A percentile compares a stretch with the other conserved stretches of the same genome.
Evolutionary conservation across 768 basidiomycete genomes (phyloP).

Genomic region (Tylopilus sp.): DNA sequence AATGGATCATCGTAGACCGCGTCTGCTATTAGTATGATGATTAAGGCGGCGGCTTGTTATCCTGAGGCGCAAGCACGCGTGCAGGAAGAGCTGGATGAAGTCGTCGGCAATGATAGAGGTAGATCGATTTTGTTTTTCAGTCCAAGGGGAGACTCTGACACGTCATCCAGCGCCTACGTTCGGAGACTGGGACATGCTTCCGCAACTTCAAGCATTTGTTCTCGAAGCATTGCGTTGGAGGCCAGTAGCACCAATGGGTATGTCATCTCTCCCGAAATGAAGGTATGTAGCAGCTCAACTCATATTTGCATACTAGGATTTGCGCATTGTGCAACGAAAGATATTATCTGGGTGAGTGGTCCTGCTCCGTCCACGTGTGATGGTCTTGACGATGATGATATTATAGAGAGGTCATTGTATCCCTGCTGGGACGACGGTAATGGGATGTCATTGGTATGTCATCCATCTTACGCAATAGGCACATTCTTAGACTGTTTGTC

Average conservation of each 20-base stretch:
- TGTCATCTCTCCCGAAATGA: not conserved
- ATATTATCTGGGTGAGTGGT: not conserved
- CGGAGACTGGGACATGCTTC: not conserved
- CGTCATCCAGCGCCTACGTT: not conserved
- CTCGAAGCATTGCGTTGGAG: not conserved
- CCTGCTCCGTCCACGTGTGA: not conserved
- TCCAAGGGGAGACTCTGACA: not conserved
- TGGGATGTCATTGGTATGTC: not conserved
- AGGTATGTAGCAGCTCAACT: not conserved
- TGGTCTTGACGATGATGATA: not conserved
- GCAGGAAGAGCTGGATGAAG: slow-evolving; percentile 50
- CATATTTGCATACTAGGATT: not conserved
- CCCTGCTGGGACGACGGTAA: no score
- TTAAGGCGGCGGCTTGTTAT: no score
- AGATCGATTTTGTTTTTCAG: not conserved
- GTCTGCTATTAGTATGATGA: slow-evolving; percentile 44
- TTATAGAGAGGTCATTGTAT: not conserved
- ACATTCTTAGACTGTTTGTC: no score
- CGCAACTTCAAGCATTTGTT: not conserved
- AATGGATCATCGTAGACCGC: slow-evolving; percentile 31
- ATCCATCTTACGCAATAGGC: no score
- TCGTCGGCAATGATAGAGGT: slow-evolving; percentile 42
- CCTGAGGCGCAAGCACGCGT: slow-evolving; percentile 49
- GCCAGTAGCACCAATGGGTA: not conserved
- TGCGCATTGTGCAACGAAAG: not conserved